Evolutionary conservation across 2,329 filamentous ascomycete genomes (phyloP).

Genomic region (Aspergillus quadrilineatus): DNA sequence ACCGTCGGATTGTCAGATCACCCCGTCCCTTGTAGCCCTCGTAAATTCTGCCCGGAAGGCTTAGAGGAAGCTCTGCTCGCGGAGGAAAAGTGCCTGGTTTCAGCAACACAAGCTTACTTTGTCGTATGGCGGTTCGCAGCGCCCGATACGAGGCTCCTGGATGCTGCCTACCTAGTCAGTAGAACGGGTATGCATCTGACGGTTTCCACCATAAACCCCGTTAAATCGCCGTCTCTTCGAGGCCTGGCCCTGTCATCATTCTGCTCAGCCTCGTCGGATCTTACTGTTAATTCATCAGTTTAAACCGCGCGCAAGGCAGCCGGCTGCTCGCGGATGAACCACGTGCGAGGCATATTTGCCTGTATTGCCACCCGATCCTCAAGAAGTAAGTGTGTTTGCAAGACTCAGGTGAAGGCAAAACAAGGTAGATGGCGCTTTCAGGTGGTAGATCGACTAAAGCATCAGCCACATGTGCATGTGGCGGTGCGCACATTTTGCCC

Average conservation of each 20-base stretch:
- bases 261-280: slow-evolving; percentile 1
- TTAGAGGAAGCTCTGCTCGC: neutral
- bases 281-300: neutral
- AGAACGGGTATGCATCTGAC: neutral
- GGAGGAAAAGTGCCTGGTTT: neutral
- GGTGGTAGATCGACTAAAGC: neutral
- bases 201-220: neutral
- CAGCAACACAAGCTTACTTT: neutral
- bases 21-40: neutral
- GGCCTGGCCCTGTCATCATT: neutral
- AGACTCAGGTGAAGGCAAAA: neutral
- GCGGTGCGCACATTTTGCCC: neutral
- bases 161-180: neutral
- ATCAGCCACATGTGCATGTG: neutral
- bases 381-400: neutral
- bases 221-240: neutral
- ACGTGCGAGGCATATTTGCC: neutral
- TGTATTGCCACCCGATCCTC: neutral
- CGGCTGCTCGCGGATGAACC: neutral
- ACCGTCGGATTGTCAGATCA: neutral
- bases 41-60: neutral
- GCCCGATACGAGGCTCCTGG: neutral
- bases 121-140: neutral
- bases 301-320: neutral
- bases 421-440: neutral